Percentiles rank a stretch among this genome's conserved stretches.
Conservation (phyloP, 345 rosid species). For the Arabidopsis thaliana region TAIR10.1 NC_003070.9:12509001-12509500, state of each 20-base stretch:
- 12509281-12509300: background rate
- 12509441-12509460: background rate
- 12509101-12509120: constrained; percentile 32
- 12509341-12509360: background rate
- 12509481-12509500: background rate
- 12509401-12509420: background rate
- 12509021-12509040: constrained; percentile 13
- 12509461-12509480: background rate
- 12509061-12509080: constrained; percentile 18
- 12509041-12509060: constrained; percentile 40
- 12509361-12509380: background rate
- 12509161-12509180: constrained; percentile 6
- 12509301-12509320: background rate
- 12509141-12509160: constrained; percentile 29
- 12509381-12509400: background rate
- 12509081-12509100: constrained; percentile 1
- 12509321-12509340: constrained; percentile 2
- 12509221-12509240: background rate
- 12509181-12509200: background rate
- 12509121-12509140: constrained; percentile 60
- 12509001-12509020: constrained; percentile 42
- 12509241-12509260: background rate
- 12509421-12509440: too few relatives aligned
- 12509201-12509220: background rate
- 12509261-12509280: background rate